Evolutionary conservation across 495 filamentous ascomycete species (phyloP).

Genomic region (Clavariopsis aquatica): DNA sequence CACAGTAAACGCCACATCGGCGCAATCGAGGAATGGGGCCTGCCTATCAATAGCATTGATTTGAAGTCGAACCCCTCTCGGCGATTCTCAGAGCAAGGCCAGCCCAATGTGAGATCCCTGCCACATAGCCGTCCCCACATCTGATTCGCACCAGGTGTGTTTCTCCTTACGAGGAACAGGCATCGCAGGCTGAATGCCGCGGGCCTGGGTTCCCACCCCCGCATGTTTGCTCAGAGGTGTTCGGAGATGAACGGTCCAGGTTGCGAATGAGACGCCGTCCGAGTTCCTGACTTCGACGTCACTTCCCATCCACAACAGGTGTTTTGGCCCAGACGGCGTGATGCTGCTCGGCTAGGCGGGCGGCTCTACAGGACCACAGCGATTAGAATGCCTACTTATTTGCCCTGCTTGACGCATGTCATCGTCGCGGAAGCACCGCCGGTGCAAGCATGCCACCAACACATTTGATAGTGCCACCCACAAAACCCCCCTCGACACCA

Average conservation of each 20-base stretch:
- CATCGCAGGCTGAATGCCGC: conserved; percentile 7
- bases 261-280: conserved; percentile 13
- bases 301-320: background rate
- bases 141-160: conserved; percentile 29
- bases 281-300: conserved; percentile 12
- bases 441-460: background rate
- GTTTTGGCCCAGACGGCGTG: background rate
- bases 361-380: background rate
- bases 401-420: conserved; percentile 3
- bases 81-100: conserved; percentile 19
- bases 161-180: background rate
- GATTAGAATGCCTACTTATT: background rate
- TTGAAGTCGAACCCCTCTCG: background rate
- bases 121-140: conserved; percentile 22
- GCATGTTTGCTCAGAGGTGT: conserved; percentile 1
- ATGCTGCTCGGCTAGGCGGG: background rate
- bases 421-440: background rate
- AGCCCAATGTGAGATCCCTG: conserved; percentile 19
- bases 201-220: conserved; percentile 14
- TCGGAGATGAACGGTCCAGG: conserved; percentile 32
- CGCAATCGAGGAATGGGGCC: background rate
- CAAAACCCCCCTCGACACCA: background rate
- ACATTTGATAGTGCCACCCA: conserved; percentile 27
- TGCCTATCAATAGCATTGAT: background rate
- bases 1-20: background rate